phyloP scores from a whole-genome alignment of 1,139 yeast genomes.

The Komagataea norvegica region DNA sequence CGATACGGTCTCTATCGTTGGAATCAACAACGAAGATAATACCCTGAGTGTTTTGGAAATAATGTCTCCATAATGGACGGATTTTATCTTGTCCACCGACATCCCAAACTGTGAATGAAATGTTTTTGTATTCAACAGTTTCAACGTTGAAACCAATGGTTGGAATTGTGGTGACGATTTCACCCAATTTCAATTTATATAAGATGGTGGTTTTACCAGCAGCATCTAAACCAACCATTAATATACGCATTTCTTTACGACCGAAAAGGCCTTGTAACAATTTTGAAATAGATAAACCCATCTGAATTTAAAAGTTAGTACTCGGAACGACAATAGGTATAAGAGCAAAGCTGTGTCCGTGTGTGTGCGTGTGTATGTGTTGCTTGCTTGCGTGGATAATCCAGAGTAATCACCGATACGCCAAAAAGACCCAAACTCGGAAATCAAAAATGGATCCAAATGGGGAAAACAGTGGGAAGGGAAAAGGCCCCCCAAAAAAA shows the following conservation, averaged over 20 bases:
- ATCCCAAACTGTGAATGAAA: slow-evolving; percentile 94
- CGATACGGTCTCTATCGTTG: slow-evolving; percentile 89
- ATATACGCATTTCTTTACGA: slow-evolving; percentile 82
- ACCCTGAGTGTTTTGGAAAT: slow-evolving; percentile 92
- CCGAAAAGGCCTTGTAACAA: slow-evolving; percentile 82
- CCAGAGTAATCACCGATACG: neutral
- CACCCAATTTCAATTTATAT: slow-evolving; percentile 86
- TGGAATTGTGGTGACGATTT: slow-evolving; percentile 89
- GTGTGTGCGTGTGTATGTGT: too few relatives aligned
- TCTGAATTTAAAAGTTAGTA: slow-evolving; percentile 29
- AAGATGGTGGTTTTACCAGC: slow-evolving; percentile 91
- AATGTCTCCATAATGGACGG: slow-evolving; percentile 94
- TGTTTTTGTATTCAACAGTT: slow-evolving; percentile 91
- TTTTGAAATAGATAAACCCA: slow-evolving; percentile 90
- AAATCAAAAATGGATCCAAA: too few relatives aligned
- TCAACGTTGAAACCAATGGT: slow-evolving; percentile 94
- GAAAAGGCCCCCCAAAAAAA: too few relatives aligned
- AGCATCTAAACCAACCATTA: slow-evolving; percentile 92
- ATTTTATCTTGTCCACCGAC: slow-evolving; percentile 97
- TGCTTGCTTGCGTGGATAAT: neutral
- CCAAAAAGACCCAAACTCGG: neutral
- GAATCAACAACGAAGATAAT: slow-evolving; percentile 90
- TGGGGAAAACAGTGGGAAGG: neutral
- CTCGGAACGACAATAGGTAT: too few relatives aligned
- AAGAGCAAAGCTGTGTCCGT: too few relatives aligned